These are phyloP conservation scores for Citrullus colocynthis DNA, from an alignment of 306 rosid species.

Conservation along the genomic window DNA sequence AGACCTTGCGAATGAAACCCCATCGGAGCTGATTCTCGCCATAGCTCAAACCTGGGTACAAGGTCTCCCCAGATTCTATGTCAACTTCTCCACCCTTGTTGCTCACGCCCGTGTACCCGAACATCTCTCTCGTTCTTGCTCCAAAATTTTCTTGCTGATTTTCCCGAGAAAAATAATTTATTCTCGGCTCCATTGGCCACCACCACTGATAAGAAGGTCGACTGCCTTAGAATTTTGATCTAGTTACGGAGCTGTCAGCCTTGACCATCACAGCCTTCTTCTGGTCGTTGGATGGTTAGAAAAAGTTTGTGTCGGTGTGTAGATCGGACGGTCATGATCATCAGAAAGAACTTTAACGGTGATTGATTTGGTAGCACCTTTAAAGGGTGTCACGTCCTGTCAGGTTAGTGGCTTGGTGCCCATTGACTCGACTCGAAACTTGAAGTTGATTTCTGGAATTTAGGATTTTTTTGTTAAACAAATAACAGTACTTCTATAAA, in stretches of 20 bases:
- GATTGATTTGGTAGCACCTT: not conserved
- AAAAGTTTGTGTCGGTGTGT: not conserved
- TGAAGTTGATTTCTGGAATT: not conserved
- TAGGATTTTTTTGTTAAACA: not conserved
- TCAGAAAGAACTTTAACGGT: not conserved
- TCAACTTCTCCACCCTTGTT: slow-evolving; percentile 42
- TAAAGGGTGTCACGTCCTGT: not conserved
- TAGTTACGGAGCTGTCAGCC: not conserved
- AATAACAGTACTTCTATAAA: not conserved
- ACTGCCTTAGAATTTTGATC: not conserved
- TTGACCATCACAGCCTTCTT: not conserved
- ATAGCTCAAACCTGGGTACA: slow-evolving; percentile 60
- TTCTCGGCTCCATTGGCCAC: not conserved
- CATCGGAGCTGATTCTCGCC: slow-evolving; percentile 95
- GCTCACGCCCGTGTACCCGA: slow-evolving; percentile 36
- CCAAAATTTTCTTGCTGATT: slow-evolving; percentile 1
- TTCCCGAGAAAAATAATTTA: not conserved
- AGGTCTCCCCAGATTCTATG: slow-evolving; percentile 68
- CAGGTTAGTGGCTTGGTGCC: not conserved
- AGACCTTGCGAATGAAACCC: slow-evolving; percentile 93
- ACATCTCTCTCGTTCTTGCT: slow-evolving; percentile 14
- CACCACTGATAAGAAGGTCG: not conserved
- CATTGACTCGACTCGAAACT: not conserved
- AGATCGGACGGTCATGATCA: not conserved
- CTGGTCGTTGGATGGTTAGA: not conserved